Evolutionary conservation across 768 basidiomycete species (phyloP), one percentile per base, ranked within the genome.

Genomic region (Coprinopsis sp.): DNA sequence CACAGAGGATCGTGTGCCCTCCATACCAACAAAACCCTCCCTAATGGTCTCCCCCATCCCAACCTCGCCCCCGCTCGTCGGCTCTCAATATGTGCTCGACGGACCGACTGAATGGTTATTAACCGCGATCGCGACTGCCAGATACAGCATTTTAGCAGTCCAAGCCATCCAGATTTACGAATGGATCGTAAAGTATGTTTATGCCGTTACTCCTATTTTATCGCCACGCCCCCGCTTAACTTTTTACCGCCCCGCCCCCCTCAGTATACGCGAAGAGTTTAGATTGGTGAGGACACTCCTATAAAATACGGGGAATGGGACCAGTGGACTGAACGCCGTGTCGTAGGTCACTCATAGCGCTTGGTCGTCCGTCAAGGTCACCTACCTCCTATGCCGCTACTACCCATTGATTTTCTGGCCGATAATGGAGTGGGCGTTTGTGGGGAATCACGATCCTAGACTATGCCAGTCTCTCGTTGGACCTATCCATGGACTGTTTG

Each of bases 301-400:
- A n/a, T n/a, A n/a, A n/a, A n/a, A n/a, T n/a, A n/a, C n/a, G n/a
- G n/a, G n/a, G n/a, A n/a, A n/a, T n/a, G n/a, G n/a, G n/a, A n/a
- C n/a, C n/a, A n/a, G n/a, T n/a, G n/a, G n/a, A n/a, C n/a, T n/a
- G n/a, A n/a, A n/a, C n/a, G n/a, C n/a, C n/a, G 68, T 33, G 11
- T 13, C 22, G n/a, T 2, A 8, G 16, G 28, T 31, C 25, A 33
- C 13, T 13, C 16, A 24, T 29, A n/a, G 27, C 13, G 13, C 12
- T 19, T 70, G 71, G 68, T 68, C 64, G 21, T 64, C 64, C 3
- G 58, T 72, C 54, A 71, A 71, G 50, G 54, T 61, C 23, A 52
- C 67, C 16, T 74, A 72, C 45, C 55, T 72, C 1, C 55, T 70
- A 5, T 74, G 71, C 51, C 62, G 72, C 19, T 74, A 74, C 51